These are phyloP conservation scores for Musa schizocarpa DNA, from an alignment of 176 grass and related monocot genomes.

Conservation along the genomic window DNA sequence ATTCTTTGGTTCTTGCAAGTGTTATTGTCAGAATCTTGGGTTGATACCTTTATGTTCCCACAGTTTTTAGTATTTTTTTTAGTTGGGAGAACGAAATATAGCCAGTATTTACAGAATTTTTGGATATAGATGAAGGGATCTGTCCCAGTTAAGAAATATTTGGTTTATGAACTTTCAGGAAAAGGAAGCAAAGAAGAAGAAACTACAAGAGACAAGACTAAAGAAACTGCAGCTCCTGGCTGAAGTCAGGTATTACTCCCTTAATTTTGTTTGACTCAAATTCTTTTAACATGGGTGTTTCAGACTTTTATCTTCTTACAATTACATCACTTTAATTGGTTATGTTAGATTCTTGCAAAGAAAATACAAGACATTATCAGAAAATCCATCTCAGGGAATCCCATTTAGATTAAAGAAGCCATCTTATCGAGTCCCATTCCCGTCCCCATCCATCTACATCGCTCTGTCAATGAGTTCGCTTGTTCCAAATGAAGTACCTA, in stretches of 20 bases:
- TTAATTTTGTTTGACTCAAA: not conserved
- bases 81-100: no score
- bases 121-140: no score
- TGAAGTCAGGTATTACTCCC: constrained; percentile 56
- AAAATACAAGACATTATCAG: constrained; percentile 31
- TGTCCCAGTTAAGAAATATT: no score
- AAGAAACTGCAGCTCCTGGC: constrained; percentile 36
- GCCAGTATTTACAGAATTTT: no score
- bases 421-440: not conserved
- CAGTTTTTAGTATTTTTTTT: no score
- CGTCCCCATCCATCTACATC: not conserved
- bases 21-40: no score
- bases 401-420: constrained; percentile 36
- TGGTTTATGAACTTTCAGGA: constrained; percentile 28
- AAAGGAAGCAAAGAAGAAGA: constrained; percentile 52
- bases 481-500: not conserved
- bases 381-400: constrained; percentile 16
- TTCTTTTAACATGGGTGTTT: not conserved
- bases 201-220: constrained; percentile 23
- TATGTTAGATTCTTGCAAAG: constrained; percentile 50
- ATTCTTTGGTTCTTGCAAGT: no score
- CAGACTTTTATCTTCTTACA: not conserved
- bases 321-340: not conserved
- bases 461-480: not conserved
- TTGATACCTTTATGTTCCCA: no score